Conservation (phyloP, 73 alveolate species). For the Vitrella brassicaformis region DNA sequence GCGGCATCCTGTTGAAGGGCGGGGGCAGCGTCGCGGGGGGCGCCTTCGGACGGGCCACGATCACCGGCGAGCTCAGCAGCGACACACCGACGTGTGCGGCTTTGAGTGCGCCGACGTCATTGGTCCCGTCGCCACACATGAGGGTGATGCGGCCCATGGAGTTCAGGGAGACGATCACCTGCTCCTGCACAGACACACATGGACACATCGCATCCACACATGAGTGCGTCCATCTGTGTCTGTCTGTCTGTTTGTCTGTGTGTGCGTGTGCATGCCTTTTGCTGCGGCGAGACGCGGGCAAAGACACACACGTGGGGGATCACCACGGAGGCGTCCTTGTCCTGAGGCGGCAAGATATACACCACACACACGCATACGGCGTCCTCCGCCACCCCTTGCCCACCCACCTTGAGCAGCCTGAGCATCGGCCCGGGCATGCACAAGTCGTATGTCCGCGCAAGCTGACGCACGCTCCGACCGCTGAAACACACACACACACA, state of each 20-base stretch:
- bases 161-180: constrained; percentile 58
- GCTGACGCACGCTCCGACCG: not conserved
- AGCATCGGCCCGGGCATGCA: not conserved
- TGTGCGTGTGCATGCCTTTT: no score
- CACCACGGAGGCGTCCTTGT: no score
- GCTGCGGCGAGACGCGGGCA: constrained; percentile 79
- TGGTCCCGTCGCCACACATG: constrained; percentile 90
- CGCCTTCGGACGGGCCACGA: no score
- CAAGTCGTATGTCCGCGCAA: not conserved
- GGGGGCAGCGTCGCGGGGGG: no score
- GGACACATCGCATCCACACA: no score
- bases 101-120: constrained; percentile 45
- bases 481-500: no score
- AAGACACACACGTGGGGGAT: constrained; percentile 32
- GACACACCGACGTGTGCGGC: constrained; percentile 39
- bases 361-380: no score
- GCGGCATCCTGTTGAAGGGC: no score
- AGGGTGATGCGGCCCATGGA: constrained; percentile 61
- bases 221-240: no score
- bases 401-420: not conserved
- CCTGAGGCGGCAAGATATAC: no score
- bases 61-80: constrained; percentile 36
- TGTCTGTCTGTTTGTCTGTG: no score
- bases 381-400: not conserved
- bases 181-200: constrained; percentile 39